These are phyloP conservation scores for Nissolia schottii DNA, from an alignment of 306 rosid genomes.

Conservation along the genomic window DNA sequence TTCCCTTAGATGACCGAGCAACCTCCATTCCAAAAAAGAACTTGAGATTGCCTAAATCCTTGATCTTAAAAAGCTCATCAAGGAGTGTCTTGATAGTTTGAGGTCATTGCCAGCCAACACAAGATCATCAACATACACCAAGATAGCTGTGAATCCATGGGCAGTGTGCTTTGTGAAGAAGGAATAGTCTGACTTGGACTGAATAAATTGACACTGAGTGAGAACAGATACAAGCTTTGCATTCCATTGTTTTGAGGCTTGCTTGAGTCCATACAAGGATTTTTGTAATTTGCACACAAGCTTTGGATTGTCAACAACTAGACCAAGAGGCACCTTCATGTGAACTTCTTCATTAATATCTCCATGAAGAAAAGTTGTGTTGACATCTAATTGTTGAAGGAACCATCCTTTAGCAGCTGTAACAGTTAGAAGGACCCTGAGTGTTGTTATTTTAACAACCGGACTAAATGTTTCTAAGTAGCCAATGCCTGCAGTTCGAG, in stretches of 20 bases:
- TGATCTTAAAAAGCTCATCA: too few species aligned
- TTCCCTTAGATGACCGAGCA: neutral
- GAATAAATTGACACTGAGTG: too few species aligned
- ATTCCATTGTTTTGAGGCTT: too few species aligned
- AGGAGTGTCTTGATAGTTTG: neutral
- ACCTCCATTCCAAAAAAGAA: neutral
- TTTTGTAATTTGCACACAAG: too few species aligned
- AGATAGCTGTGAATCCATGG: too few species aligned
- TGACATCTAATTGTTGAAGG: neutral
- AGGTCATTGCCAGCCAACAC: neutral
- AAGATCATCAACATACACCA: too few species aligned
- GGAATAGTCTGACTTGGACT: too few species aligned
- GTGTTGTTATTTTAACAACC: neutral
- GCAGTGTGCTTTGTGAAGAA: too few species aligned
- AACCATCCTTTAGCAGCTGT: neutral
- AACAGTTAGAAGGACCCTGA: neutral
- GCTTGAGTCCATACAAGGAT: neutral
- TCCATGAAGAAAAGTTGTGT: neutral
- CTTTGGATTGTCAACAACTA: too few species aligned
- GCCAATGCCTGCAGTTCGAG: neutral
- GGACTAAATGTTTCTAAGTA: neutral
- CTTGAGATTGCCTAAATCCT: too few species aligned
- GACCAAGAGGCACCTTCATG: neutral
- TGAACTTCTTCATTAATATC: neutral
- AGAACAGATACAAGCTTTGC: too few species aligned